These are phyloP conservation scores for Xylaria sp. DNA, from an alignment of 2,329 filamentous ascomycete species.

Conservation along the genomic window DNA sequence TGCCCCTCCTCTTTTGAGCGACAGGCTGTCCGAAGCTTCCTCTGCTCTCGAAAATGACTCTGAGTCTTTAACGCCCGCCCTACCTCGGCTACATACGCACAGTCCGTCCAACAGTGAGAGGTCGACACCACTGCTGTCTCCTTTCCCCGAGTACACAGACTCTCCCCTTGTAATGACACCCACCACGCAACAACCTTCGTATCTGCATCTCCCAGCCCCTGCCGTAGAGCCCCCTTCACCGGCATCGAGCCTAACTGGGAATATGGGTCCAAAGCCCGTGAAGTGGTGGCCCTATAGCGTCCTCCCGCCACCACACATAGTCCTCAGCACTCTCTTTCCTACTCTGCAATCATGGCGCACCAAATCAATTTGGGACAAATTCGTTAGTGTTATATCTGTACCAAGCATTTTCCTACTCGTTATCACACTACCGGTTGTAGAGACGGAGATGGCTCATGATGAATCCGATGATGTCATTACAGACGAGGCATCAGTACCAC, in stretches of 20 bases:
- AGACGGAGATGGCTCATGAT: conserved; percentile 65
- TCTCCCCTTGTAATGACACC: conserved; percentile 55
- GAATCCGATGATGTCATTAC: conserved; percentile 46
- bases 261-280: conserved; percentile 54
- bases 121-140: conserved; percentile 58
- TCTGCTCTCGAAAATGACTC: conserved; percentile 22
- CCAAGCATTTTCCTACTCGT: conserved; percentile 90
- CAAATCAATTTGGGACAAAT: conserved; percentile 84
- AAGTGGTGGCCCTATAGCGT: conserved; percentile 82
- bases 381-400: conserved; percentile 81
- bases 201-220: conserved; percentile 61
- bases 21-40: conserved; percentile 28
- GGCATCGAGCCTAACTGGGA: conserved; percentile 51
- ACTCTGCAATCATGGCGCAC: conserved; percentile 81
- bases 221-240: conserved; percentile 51
- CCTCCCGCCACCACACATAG: conserved; percentile 72
- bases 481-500: conserved; percentile 42
- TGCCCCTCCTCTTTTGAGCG: conserved; percentile 39
- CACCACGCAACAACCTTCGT: conserved; percentile 52
- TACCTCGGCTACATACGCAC: conserved; percentile 55
- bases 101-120: conserved; percentile 50
- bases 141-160: conserved; percentile 74
- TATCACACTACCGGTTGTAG: conserved; percentile 89
- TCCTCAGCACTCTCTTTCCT: conserved; percentile 81
- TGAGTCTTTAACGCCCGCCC: conserved; percentile 29